Conservation (phyloP, 2,329 filamentous ascomycete species). For the Fusarium duplospermum region DNA sequence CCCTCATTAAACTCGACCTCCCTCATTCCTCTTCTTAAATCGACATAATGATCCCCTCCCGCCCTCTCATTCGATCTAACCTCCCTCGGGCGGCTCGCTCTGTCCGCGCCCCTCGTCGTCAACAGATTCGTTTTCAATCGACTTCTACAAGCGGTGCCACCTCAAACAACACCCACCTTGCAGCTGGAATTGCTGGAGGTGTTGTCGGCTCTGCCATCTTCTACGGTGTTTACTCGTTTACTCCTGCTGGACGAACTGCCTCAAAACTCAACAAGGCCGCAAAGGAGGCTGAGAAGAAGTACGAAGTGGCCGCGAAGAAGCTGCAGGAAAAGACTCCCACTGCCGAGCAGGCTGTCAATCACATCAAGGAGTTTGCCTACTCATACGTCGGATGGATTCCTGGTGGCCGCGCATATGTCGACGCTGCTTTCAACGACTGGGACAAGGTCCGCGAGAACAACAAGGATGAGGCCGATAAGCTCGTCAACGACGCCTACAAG, state of each 20-base stretch:
- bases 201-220: conserved; percentile 56
- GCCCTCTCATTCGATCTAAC: conserved; percentile 44
- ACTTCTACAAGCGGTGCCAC: conserved; percentile 44
- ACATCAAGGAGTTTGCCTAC: conserved; percentile 73
- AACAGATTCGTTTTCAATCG: conserved; percentile 56
- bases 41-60: conserved; percentile 47
- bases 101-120: conserved; percentile 40
- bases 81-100: conserved; percentile 45
- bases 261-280: conserved; percentile 59
- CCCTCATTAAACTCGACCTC: background rate
- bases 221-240: conserved; percentile 58
- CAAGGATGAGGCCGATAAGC: conserved; percentile 75
- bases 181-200: conserved; percentile 57
- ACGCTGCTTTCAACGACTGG: conserved; percentile 76
- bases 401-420: conserved; percentile 75
- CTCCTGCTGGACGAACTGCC: conserved; percentile 56
- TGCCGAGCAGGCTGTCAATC: conserved; percentile 73
- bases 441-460: conserved; percentile 76
- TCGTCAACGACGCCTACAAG: conserved; percentile 74
- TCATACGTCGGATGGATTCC: conserved; percentile 79
- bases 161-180: conserved; percentile 50
- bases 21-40: background rate
- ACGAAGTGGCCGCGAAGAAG: conserved; percentile 69
- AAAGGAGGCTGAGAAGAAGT: conserved; percentile 69
- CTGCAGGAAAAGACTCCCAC: conserved; percentile 72